Percentiles rank a stretch among this genome's conserved stretches.
Evolutionary conservation across 805 yeast genomes (phyloP).

Genomic region (Candida tallmaniae): DNA sequence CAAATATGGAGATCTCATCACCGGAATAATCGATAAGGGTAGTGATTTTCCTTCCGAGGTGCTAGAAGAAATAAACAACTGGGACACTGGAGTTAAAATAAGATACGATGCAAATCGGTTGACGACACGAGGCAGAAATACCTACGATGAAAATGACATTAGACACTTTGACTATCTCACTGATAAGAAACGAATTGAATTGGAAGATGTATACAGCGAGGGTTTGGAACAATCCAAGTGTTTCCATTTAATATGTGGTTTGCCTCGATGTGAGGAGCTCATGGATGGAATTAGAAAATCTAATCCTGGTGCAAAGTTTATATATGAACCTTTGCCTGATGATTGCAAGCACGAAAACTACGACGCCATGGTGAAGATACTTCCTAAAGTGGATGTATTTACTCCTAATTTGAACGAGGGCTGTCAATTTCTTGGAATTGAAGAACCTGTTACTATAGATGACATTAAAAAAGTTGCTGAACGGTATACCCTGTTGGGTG

Average conservation of each 20-base stretch:
- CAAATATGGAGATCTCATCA: conserved; percentile 32
- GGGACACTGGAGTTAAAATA: conserved; percentile 60
- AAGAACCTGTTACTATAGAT: conserved; percentile 18
- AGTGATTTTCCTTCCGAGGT: conserved; percentile 61
- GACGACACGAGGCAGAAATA: conserved; percentile 82
- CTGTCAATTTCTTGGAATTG: conserved; percentile 52
- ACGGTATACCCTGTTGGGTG: conserved; percentile 7
- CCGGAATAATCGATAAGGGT: conserved; percentile 79
- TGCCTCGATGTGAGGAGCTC: conserved; percentile 52
- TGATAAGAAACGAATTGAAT: conserved; percentile 56
- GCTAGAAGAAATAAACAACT: conserved; percentile 41
- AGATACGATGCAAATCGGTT: conserved; percentile 48
- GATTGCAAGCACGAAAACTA: conserved; percentile 52
- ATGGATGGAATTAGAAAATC: conserved; percentile 29
- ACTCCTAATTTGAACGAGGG: conserved; percentile 89
- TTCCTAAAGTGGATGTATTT: conserved; percentile 51
- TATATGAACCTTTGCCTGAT: conserved; percentile 89
- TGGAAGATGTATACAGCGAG: conserved; percentile 46
- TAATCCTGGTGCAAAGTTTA: conserved; percentile 35
- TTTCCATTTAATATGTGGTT: conserved; percentile 73
- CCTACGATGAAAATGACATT: conserved; percentile 59
- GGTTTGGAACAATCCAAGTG: conserved; percentile 36
- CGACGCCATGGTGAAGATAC: conserved; percentile 25
- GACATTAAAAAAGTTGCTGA: conserved; percentile 30
- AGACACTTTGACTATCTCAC: conserved; percentile 54